Evolutionary conservation across 129 eudicot species (phyloP), one percentile per base, ranked within the genome.

Genomic region (Scalesia atractyloides): DNA sequence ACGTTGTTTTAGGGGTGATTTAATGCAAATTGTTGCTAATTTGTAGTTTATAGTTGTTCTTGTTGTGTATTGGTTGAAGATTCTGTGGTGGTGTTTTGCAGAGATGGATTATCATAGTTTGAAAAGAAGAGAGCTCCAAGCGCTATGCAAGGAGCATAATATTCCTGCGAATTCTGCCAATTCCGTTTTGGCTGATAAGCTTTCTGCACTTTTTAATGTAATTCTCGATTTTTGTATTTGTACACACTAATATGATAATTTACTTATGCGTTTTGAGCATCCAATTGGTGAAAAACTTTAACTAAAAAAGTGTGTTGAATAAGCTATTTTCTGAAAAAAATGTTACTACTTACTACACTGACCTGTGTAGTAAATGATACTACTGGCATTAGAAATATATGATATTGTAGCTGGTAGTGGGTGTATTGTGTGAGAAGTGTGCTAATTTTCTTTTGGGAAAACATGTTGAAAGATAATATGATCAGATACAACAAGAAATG

Each of bases 81-180:
- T 61, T 69, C 39, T 58, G 61, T 11, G 24, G 11, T 34, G 16
- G 64, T 52, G 8, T 48, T 10, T 51, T 24, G 12, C 71, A 81
- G 86, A 80, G 90, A 88, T 88, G 93, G 96, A 92, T 86, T 92
- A 86, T 63, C 83, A 77, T 41, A 76, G 56, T 39, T 68, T 86
- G 88, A 88, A 88, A 59, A 79, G 96, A 73, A 81, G 16, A 69
- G 82, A 86, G 43, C 83, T 92, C 14, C 97, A 92, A 75, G 78
- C 82, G 1, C 49, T 92, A 61, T 92, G 96, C 82, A 92, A 92
- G 85, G 30, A 85, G 58, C 86, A 88, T 72, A 67, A 73, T 1
- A 76, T 92, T 50, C 89, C 87, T 34, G 94, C 97, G 6, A 89
- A 80, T 80, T 72, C 88, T 20, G 78, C 82, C 16, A 92, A 89